These are phyloP conservation scores for Nannochloropsis salina DNA, from an alignment of 108 stramenopile genomes.

Conservation along the genomic window DNA sequence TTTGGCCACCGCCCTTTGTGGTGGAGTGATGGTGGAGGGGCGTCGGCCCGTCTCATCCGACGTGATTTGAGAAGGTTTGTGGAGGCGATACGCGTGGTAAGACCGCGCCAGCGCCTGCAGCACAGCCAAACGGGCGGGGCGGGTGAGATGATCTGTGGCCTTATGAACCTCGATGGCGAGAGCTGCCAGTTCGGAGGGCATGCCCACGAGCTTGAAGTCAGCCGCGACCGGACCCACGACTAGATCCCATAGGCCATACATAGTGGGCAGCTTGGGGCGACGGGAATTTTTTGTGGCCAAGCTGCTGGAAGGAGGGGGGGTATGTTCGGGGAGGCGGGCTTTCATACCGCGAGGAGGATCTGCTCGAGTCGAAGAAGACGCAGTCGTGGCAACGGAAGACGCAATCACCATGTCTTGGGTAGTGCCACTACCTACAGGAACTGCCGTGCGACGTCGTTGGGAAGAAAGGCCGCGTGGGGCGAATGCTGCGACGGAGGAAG, in stretches of 20 bases:
- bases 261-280: background rate
- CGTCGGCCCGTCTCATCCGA: background rate
- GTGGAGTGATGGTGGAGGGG: background rate
- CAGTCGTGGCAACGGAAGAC: background rate
- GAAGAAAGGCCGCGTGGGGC: background rate
- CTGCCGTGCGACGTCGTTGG: background rate
- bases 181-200: background rate
- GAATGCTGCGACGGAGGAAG: background rate
- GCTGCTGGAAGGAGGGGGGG: background rate
- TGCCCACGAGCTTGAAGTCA: background rate
- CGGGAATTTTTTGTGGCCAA: background rate
- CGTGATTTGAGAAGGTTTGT: background rate
- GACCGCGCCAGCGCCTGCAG: background rate
- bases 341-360: background rate
- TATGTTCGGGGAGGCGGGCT: background rate
- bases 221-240: background rate
- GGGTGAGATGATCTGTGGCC: background rate
- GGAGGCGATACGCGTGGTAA: background rate
- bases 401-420: background rate
- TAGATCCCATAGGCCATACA: background rate
- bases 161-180: background rate
- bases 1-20: background rate
- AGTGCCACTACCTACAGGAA: background rate
- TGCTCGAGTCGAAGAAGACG: background rate
- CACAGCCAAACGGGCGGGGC: background rate